Evolutionary conservation across 495 filamentous ascomycete genomes (phyloP).

Genomic region (Aspergillus sparsus): DNA sequence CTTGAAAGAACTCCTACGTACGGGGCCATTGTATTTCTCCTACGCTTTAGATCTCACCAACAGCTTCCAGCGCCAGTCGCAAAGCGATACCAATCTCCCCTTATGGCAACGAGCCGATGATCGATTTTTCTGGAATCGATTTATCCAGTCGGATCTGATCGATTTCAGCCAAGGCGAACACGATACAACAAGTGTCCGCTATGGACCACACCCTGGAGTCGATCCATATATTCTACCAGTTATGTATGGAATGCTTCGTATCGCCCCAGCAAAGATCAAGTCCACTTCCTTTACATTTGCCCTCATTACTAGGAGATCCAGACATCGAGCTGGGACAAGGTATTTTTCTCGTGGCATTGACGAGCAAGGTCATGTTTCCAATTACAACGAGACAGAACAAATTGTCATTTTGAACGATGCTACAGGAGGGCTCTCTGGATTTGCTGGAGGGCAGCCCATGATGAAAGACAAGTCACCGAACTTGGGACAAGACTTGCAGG

Average conservation of each 20-base stretch:
- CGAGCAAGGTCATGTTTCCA: constrained; percentile 88
- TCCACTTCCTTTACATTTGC: constrained; percentile 78
- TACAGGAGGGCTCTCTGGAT: constrained; percentile 72
- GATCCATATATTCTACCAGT: constrained; percentile 95
- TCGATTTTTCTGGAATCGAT: constrained; percentile 97
- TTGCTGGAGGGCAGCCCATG: constrained; percentile 72
- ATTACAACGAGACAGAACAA: constrained; percentile 98
- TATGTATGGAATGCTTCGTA: constrained; percentile 92
- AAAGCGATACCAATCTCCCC: constrained; percentile 64
- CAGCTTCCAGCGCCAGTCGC: constrained; percentile 87
- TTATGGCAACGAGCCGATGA: constrained; percentile 94
- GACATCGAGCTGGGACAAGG: constrained; percentile 84
- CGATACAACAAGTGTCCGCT: constrained; percentile 49
- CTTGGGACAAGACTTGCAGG: constrained; percentile 73
- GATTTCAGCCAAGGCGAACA: constrained; percentile 65
- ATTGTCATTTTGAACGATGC: constrained; percentile 81
- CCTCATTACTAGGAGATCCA: constrained; percentile 82
- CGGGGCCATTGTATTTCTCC: constrained; percentile 94
- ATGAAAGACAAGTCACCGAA: constrained; percentile 64
- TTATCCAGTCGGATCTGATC: constrained; percentile 87
- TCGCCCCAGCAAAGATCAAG: constrained; percentile 78
- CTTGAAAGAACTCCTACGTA: constrained; percentile 74
- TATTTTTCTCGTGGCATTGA: constrained; percentile 95
- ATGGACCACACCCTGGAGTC: constrained; percentile 68
- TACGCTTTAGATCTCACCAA: constrained; percentile 95